Evolutionary conservation across 768 basidiomycete genomes (phyloP).

Genomic region (Russula virescens): DNA sequence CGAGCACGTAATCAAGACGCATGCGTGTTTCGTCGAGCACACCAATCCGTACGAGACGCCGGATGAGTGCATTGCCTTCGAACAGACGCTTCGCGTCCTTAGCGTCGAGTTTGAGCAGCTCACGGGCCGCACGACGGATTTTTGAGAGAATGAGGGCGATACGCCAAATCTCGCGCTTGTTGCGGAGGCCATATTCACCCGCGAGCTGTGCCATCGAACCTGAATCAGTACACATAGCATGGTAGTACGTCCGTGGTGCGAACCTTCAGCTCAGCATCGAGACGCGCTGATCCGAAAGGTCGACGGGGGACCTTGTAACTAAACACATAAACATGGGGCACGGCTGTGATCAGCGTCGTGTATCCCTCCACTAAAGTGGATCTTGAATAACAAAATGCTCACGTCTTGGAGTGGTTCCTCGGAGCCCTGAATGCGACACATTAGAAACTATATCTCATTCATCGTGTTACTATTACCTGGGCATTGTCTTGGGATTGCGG

Average conservation of each 20-base stretch:
- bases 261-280: slow-evolving; percentile 99
- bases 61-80: slow-evolving; percentile 96
- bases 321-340: slow-evolving; percentile 49
- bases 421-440: slow-evolving; percentile 59
- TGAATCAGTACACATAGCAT: background rate
- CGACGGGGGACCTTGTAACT: slow-evolving; percentile 99
- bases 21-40: slow-evolving; percentile 98
- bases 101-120: slow-evolving; percentile 98
- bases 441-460: slow-evolving; percentile 6
- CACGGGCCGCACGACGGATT: slow-evolving; percentile 99
- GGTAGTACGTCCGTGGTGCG: background rate
- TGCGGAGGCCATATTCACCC: slow-evolving; percentile 99
- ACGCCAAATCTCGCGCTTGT: slow-evolving; percentile 99
- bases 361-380: slow-evolving; percentile 62
- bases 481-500: slow-evolving; percentile 67
- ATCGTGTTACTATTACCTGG: slow-evolving; percentile 54
- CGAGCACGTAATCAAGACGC: slow-evolving; percentile 99
- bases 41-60: slow-evolving; percentile 97
- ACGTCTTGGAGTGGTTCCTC: slow-evolving; percentile 92
- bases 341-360: slow-evolving; percentile 58
- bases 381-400: slow-evolving; percentile 57
- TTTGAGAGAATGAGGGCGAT: slow-evolving; percentile 97
- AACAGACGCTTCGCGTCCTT: slow-evolving; percentile 99
- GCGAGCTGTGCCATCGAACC: slow-evolving; percentile 61
- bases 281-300: slow-evolving; percentile 94